A percentile compares a stretch with the other conserved stretches of the same genome.
These are phyloP conservation scores for Trichosporon coremiiforme DNA, from an alignment of 1,284 basidiomycete genomes.

Conservation along the genomic window DNA sequence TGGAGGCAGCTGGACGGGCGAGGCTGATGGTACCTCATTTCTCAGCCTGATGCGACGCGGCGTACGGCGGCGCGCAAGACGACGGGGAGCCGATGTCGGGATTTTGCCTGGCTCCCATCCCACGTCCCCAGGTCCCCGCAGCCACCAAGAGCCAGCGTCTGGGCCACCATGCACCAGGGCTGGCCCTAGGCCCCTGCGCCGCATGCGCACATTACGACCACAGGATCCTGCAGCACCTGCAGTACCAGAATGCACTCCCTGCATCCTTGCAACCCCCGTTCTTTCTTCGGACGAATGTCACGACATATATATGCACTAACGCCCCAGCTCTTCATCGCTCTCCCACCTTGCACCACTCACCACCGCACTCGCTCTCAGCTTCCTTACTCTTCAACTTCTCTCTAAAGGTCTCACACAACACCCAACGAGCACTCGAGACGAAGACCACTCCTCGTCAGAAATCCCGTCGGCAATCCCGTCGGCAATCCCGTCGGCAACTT, in stretches of 20 bases:
- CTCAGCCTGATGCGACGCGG: neutral
- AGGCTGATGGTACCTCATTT: neutral
- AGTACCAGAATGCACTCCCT: neutral
- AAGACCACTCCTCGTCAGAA: neutral
- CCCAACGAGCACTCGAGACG: neutral
- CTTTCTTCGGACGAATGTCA: neutral
- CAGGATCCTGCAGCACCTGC: neutral
- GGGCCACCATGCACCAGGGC: no score
- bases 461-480: neutral
- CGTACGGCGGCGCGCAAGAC: no score
- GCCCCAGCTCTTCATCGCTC: neutral
- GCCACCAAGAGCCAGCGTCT: no score
- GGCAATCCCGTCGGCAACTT: neutral
- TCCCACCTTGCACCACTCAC: neutral
- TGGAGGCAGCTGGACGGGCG: neutral
- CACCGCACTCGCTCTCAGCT: neutral
- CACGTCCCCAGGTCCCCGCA: no score
- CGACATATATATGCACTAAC: neutral
- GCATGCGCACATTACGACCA: neutral
- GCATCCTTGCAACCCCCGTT: neutral
- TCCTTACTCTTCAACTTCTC: neutral
- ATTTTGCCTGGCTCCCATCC: neutral
- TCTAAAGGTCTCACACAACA: neutral
- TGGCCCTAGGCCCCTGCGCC: neutral
- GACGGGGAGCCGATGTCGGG: neutral